Evolutionary conservation across 2,329 filamentous ascomycete genomes (phyloP), one percentile per base, ranked within the genome.

Genomic region (Cyphellophora attinorum): DNA sequence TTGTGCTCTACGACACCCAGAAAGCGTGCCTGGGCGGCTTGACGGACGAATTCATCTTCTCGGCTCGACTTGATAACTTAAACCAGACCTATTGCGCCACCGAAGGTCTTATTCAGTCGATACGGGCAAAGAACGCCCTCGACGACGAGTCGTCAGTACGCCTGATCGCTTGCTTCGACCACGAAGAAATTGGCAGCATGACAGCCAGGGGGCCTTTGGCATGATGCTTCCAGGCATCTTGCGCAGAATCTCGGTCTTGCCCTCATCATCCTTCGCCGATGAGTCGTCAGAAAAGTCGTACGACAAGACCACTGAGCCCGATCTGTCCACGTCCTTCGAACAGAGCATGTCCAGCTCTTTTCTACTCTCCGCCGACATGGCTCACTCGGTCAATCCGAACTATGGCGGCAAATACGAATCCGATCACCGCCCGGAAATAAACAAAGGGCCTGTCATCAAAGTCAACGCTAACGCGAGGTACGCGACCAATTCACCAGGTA

Each of bases 401-500:
- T 98, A 95, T 58, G 72, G 79, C 4, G 76, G 65, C 49, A 96
- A 96, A 62, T 94, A 96, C 62, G 91, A 98, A 64, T 62, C 76
- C 21, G 82, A 85, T 50, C 91, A 98, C 63, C 76, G 84, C 46
- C 91, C 91, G 4, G 80, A 88, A 60, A 93, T 98, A 74, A 98
- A 98, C 71, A 84, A 85, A 59, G 91, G 91, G 33, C 85, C 85
- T 3, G 89, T 96, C 29, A 86, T 98, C 68, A 98, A 98, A 66
- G 74, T 98, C 68, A 98, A 98, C 56, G 91, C 91, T 44, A 98
- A 96, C 59, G 85, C 91, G 49, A 81, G 88, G 43, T 98, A 98
- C 62, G 86, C 89, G 18, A 98, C 91, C 35, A 96, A 95, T 66
- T 85, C 85, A 0, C 91, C 91, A 2, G 91, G 91, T 21, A 93